A percentile compares a stretch with the other conserved stretches of the same genome.
Conservation (phyloP, 306 rosid genomes). For the Citrullus colocynthis region DNA sequence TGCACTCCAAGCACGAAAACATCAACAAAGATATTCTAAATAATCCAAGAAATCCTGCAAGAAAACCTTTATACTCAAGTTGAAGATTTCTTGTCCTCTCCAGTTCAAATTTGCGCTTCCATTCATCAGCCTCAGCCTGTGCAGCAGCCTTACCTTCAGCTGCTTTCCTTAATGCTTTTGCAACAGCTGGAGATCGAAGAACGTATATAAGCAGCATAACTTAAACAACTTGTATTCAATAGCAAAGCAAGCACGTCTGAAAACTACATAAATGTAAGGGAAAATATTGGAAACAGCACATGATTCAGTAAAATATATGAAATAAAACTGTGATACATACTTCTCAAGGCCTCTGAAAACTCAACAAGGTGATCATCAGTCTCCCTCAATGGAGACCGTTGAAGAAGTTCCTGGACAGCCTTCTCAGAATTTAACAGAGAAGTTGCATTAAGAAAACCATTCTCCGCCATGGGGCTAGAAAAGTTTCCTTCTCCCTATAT, state of each 20-base stretch:
- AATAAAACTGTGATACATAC: conserved; percentile 35
- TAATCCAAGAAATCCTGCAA: not conserved
- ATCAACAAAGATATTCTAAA: not conserved
- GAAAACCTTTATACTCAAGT: conserved; percentile 52
- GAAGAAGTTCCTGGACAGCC: conserved; percentile 71
- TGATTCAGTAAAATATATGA: not conserved
- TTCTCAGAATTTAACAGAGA: conserved; percentile 59
- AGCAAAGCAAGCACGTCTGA: not conserved
- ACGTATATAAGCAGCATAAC: conserved; percentile 7
- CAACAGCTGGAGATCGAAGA: conserved; percentile 61
- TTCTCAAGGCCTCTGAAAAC: conserved; percentile 94
- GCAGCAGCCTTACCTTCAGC: conserved; percentile 94
- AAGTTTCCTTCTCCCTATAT: conserved; percentile 47
- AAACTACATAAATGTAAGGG: not conserved
- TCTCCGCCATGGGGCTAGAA: conserved; percentile 44
- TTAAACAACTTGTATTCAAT: not conserved
- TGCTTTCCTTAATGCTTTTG: conserved; percentile 75
- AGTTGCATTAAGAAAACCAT: conserved; percentile 43
- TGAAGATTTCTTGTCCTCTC: conserved; percentile 61
- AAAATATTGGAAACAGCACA: not conserved
- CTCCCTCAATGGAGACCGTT: conserved; percentile 45
- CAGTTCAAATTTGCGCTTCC: conserved; percentile 89
- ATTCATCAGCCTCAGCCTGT: conserved; percentile 91
- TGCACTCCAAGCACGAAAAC: not conserved
- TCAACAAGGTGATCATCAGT: conserved; percentile 85